A percentile compares a stretch with the other conserved stretches of the same genome.
These are phyloP conservation scores for Aspergillus tanneri DNA, from an alignment of 2,329 filamentous ascomycete genomes.

Conservation along the genomic window DNA sequence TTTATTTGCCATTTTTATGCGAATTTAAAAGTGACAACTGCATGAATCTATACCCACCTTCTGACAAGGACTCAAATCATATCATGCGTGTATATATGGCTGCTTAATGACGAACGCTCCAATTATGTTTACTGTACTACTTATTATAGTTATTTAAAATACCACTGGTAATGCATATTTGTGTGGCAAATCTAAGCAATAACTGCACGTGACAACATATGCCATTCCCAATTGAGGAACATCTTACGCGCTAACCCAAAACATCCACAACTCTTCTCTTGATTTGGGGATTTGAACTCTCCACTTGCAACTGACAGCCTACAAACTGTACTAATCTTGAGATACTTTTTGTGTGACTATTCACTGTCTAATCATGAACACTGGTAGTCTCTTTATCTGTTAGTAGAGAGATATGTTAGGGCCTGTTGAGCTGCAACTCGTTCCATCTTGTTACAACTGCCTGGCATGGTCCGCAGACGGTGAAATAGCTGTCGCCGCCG, in stretches of 20 bases:
- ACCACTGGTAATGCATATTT: too few relatives aligned
- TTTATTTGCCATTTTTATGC: too few relatives aligned
- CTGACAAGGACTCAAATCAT: background rate
- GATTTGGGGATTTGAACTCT: background rate
- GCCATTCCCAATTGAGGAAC: background rate
- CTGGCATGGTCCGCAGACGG: slow-evolving; percentile 61
- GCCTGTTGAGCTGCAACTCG: slow-evolving; percentile 43
- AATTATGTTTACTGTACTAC: too few relatives aligned
- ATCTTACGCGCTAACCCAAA: background rate
- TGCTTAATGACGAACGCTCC: too few relatives aligned
- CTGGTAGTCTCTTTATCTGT: background rate
- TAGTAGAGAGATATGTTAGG: slow-evolving; percentile 18
- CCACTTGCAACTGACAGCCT: background rate
- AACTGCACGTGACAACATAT: background rate
- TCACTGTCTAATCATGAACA: background rate
- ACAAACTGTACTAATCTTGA: background rate
- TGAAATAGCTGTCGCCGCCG: slow-evolving; percentile 56
- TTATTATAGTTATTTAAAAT: too few relatives aligned
- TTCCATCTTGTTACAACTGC: slow-evolving; percentile 53
- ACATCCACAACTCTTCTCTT: background rate
- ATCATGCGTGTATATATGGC: background rate
- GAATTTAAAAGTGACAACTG: background rate
- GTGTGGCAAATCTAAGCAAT: too few relatives aligned
- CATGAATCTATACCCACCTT: slow-evolving; percentile 6
- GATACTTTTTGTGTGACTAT: too few relatives aligned